phyloP scores from a whole-genome alignment of 2,329 filamentous ascomycete species.

The Monosporascus sp. region DNA sequence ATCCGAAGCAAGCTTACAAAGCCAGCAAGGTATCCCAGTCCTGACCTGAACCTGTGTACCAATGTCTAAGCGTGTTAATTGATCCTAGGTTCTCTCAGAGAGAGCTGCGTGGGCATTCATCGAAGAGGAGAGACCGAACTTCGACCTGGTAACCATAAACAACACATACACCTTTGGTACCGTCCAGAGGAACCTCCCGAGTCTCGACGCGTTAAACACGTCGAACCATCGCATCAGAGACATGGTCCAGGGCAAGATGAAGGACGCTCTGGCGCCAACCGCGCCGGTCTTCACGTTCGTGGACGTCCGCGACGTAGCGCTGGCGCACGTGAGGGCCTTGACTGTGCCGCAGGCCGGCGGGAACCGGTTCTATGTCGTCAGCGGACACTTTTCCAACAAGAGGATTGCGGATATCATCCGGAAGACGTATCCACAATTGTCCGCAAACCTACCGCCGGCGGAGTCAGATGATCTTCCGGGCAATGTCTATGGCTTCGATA shows the following conservation, averaged over 20 bases:
- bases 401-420: slow-evolving; percentile 51
- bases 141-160: slow-evolving; percentile 57
- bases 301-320: slow-evolving; percentile 57
- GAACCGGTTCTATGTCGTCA: slow-evolving; percentile 60
- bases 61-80: slow-evolving; percentile 2
- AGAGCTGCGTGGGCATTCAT: slow-evolving; percentile 63
- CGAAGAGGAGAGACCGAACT: slow-evolving; percentile 49
- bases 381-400: slow-evolving; percentile 57
- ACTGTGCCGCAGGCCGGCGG: slow-evolving; percentile 51
- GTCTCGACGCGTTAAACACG: slow-evolving; percentile 63
- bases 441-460: slow-evolving; percentile 38
- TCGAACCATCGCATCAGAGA: slow-evolving; percentile 65
- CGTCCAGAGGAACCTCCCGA: slow-evolving; percentile 58
- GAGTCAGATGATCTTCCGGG: slow-evolving; percentile 36
- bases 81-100: slow-evolving; percentile 56
- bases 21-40: slow-evolving; percentile 39
- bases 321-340: slow-evolving; percentile 57
- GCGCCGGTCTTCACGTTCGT: slow-evolving; percentile 55
- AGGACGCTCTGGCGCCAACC: slow-evolving; percentile 52
- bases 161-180: slow-evolving; percentile 61
- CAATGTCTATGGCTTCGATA: slow-evolving; percentile 53
- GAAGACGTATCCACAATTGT: slow-evolving; percentile 50
- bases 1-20: slow-evolving; percentile 25
- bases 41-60: neutral
- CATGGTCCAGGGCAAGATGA: slow-evolving; percentile 58